phyloP scores from a whole-genome alignment of 192 early-diverging fungal species.

The Entomortierella chlamydospora region DNA sequence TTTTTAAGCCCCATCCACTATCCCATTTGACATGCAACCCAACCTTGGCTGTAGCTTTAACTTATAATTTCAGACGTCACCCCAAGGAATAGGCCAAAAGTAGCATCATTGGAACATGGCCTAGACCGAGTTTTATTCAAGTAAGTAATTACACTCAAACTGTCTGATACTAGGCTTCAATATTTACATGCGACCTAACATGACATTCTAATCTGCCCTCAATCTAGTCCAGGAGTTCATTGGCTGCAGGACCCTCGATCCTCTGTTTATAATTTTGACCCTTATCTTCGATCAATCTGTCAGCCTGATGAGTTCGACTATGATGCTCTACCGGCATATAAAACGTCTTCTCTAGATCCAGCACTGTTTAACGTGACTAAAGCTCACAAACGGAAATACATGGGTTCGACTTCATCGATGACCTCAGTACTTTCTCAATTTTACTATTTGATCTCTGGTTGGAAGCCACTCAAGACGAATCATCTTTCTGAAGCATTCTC shows the following conservation, averaged over 20 bases:
- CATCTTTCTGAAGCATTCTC: constrained; percentile 73
- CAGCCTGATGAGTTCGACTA: constrained; percentile 87
- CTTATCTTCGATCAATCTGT: constrained; percentile 82
- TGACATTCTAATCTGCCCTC: neutral
- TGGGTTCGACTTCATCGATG: constrained; percentile 93
- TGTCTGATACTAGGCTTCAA: neutral
- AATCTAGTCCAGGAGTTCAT: constrained; percentile 82
- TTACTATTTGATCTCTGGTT: constrained; percentile 77
- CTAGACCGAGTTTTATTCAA: constrained; percentile 75
- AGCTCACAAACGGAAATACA: constrained; percentile 65
- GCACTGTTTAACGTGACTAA: constrained; percentile 64
- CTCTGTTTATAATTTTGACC: constrained; percentile 82
- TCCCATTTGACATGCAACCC: too few relatives aligned
- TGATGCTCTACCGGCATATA: constrained; percentile 80
- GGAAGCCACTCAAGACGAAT: constrained; percentile 68
- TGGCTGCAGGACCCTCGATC: constrained; percentile 82
- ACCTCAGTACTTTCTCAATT: constrained; percentile 80
- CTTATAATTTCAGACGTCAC: constrained; percentile 27
- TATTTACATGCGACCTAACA: neutral
- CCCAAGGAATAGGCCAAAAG: constrained; percentile 28
- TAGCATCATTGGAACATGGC: constrained; percentile 67
- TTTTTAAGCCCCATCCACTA: too few relatives aligned
- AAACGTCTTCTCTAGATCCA: constrained; percentile 81
- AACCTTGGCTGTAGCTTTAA: too few relatives aligned
- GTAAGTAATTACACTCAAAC: constrained; percentile 37